phyloP scores from a whole-genome alignment of 768 basidiomycete species.

The Lanmaoa rubissima region DNA sequence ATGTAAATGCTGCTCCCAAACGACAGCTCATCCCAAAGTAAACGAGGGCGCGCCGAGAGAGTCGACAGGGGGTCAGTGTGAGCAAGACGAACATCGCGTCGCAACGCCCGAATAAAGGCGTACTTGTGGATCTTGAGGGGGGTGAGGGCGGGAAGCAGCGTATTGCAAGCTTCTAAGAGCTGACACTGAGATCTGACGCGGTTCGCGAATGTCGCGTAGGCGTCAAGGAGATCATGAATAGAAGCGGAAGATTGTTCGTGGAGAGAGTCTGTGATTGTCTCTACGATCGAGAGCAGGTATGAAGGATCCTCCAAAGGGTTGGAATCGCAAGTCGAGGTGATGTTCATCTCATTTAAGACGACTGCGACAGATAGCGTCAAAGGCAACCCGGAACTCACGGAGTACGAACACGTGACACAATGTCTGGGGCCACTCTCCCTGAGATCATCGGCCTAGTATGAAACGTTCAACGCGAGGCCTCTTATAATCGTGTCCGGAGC shows the following conservation, averaged over 20 bases:
- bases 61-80: slow-evolving; percentile 35
- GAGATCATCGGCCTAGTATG: too few species aligned
- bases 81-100: slow-evolving; percentile 50
- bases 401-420: background rate
- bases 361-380: too few species aligned
- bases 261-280: slow-evolving; percentile 47
- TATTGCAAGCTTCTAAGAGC: slow-evolving; percentile 1
- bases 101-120: slow-evolving; percentile 41
- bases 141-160: slow-evolving; percentile 21
- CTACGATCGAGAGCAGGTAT: slow-evolving; percentile 42
- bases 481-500: background rate
- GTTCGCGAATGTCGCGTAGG: slow-evolving; percentile 51
- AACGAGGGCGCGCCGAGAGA: slow-evolving; percentile 6
- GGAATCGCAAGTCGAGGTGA: background rate
- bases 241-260: slow-evolving; percentile 40
- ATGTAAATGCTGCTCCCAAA: slow-evolving; percentile 6
- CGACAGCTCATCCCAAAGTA: slow-evolving; percentile 1
- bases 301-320: slow-evolving; percentile 14
- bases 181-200: slow-evolving; percentile 36
- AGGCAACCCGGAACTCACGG: too few species aligned
- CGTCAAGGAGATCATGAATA: slow-evolving; percentile 57
- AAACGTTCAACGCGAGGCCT: background rate
- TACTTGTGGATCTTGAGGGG: slow-evolving; percentile 35
- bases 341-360: background rate
- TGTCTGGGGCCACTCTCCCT: too few species aligned